Base-by-base conservation (phyloP, 179 eudicot genomes). In the Beta lomatogona region DNA sequence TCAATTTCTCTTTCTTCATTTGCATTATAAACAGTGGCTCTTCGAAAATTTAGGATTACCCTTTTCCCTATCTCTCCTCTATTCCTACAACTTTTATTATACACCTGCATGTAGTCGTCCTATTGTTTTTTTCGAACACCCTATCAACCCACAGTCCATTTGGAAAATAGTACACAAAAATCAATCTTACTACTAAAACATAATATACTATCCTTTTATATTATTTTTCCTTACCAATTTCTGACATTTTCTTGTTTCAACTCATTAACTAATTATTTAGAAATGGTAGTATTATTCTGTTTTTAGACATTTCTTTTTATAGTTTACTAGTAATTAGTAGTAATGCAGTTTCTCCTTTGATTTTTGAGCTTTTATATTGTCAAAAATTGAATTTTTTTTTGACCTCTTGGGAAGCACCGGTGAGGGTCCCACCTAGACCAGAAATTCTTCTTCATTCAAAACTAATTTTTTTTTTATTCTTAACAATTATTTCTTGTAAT, bases 351-450 rank as follows among this genome's bases (percentile, higher is more conserved):
- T 48, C 52, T 48, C 75, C 58, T 48, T 71, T 8, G 28, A 45
- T 18, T 71, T 71, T n/a, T 18, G 22, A 71, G 28, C 36, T 5
- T 65, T 8, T 25, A 21, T 21, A 65, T 10, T 31, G 15, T 65
- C 14, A 19, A 36, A 36, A 36, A 65, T 3, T 50, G 19, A 11
- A 13, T 11, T 28, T 0, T 67, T 53, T 53, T 78, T 25, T 25
- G 50, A 11, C 61, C 6, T 61, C 53, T 60, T 45, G 31, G 69
- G 57, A 64, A 65, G 44, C 55, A 31, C 9, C 67, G 9, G 41
- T 79, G 25, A 36, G 69, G 63, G 76, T 22, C 50, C 77, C 36
- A 25, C 82, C 57, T 71, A 58, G 28, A 55, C 69, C 76, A 79
- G 76, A 79, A 71, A 13, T 10, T 46, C 46, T 71, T 60, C 57